Conservation (phyloP, 176 grass and related monocot genomes). For the Alloteropsis semialata region DNA sequence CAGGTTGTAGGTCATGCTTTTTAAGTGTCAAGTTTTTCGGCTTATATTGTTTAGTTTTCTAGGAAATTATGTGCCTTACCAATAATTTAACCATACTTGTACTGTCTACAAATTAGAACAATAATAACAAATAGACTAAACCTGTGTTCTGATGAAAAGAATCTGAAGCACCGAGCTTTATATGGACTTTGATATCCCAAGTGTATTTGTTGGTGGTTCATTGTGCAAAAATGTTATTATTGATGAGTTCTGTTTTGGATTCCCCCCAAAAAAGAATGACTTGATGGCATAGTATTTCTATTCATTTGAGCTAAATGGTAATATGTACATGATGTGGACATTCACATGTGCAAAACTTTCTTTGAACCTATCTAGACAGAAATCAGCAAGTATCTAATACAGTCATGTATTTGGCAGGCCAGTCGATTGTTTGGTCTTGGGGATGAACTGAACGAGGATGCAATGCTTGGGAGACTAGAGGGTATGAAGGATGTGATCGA, state of each 20-base stretch:
- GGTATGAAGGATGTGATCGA: slow-evolving; percentile 98
- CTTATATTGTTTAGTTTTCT: not conserved
- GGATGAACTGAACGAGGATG: slow-evolving; percentile 95
- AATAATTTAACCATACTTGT: not conserved
- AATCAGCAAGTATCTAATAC: not conserved
- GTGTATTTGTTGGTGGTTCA: not conserved
- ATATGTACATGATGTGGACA: not conserved
- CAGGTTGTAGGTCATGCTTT: not conserved
- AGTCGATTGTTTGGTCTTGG: slow-evolving; percentile 94
- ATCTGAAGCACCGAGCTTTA: not conserved
- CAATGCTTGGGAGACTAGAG: slow-evolving; percentile 93
- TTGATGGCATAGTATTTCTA: not conserved
- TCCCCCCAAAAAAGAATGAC: not conserved
- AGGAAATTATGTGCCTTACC: not conserved
- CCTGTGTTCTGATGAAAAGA: not conserved
- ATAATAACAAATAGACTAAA: slow-evolving; percentile 4
- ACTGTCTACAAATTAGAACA: slow-evolving; percentile 3
- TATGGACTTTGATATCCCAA: not conserved
- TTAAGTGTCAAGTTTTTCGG: not conserved
- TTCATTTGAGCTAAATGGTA: slow-evolving; percentile 10
- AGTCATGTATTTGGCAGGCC: slow-evolving; percentile 53
- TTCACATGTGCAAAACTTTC: not conserved
- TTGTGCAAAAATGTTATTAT: slow-evolving; percentile 9
- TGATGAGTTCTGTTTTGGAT: not conserved
- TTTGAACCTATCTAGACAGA: not conserved